phyloP scores from a whole-genome alignment of 768 basidiomycete species.

The Kwoniella heveanensis region DNA sequence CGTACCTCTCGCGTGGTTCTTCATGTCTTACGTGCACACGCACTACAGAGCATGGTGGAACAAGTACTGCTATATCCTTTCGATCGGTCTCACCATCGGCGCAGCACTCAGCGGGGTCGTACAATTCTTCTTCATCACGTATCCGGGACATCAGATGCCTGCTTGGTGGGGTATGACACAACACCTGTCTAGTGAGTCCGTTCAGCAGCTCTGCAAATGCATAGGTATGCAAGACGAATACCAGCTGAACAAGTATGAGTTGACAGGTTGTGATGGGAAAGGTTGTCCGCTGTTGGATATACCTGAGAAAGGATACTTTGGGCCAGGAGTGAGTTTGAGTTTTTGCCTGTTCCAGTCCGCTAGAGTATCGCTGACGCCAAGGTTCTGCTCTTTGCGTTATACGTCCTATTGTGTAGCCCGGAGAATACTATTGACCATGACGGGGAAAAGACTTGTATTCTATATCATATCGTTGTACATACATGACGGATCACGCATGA shows the following conservation, averaged over 20 bases:
- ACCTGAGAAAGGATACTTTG: constrained; percentile 40
- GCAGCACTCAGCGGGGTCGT: constrained; percentile 12
- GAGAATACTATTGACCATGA: not conserved
- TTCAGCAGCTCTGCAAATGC: not conserved
- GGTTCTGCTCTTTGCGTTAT: not conserved
- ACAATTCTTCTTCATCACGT: constrained; percentile 15
- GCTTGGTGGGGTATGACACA: constrained; percentile 19
- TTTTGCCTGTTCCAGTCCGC: too few relatives aligned
- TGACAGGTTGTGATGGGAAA: constrained; percentile 18
- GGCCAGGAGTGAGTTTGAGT: constrained; percentile 24
- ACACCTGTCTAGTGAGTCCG: constrained; percentile 1
- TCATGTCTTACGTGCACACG: constrained; percentile 30
- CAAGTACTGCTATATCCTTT: constrained; percentile 23
- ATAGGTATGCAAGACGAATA: not conserved
- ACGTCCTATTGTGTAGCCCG: not conserved
- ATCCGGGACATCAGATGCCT: constrained; percentile 6
- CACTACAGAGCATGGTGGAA: constrained; percentile 29
- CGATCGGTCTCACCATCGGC: constrained; percentile 13
- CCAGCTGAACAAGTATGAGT: not conserved
- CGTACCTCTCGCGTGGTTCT: constrained; percentile 32
- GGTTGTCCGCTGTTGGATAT: constrained; percentile 23
- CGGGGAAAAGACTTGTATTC: too few relatives aligned
- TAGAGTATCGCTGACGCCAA: too few relatives aligned
- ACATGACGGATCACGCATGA: too few relatives aligned
- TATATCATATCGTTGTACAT: too few relatives aligned